Percentiles rank a stretch among this genome's conserved stretches.
Conservation (phyloP, 2,329 filamentous ascomycete species). For the Penicillium sp. region DNA sequence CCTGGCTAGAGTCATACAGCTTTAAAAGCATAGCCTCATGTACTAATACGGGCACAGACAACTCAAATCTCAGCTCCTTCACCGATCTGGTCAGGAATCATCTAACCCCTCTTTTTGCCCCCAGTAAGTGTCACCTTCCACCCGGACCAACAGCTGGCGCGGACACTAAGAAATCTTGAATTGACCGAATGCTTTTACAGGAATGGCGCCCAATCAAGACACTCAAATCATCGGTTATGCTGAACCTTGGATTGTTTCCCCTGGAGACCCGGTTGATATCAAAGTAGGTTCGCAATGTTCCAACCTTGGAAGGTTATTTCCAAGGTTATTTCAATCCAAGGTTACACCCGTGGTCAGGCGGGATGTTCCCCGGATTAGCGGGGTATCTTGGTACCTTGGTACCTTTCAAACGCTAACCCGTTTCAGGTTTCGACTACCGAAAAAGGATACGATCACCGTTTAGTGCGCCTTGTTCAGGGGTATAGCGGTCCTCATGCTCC, state of each 20-base stretch:
- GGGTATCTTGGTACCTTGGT: background rate
- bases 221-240: constrained; percentile 1
- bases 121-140: background rate
- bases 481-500: constrained; percentile 1
- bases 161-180: background rate
- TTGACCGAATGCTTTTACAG: background rate
- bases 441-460: background rate
- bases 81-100: background rate
- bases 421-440: background rate
- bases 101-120: background rate
- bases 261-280: background rate
- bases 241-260: background rate
- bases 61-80: background rate
- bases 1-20: background rate
- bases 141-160: background rate
- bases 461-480: constrained; percentile 2
- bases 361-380: background rate
- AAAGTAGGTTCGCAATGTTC: background rate
- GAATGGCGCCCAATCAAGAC: background rate
- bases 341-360: background rate
- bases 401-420: background rate
- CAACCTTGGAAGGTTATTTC: no score
- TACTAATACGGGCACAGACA: background rate
- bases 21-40: background rate
- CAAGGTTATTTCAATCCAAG: no score